Conservation (phyloP, 768 basidiomycete species). For the Termitomyces sp. region DNA sequence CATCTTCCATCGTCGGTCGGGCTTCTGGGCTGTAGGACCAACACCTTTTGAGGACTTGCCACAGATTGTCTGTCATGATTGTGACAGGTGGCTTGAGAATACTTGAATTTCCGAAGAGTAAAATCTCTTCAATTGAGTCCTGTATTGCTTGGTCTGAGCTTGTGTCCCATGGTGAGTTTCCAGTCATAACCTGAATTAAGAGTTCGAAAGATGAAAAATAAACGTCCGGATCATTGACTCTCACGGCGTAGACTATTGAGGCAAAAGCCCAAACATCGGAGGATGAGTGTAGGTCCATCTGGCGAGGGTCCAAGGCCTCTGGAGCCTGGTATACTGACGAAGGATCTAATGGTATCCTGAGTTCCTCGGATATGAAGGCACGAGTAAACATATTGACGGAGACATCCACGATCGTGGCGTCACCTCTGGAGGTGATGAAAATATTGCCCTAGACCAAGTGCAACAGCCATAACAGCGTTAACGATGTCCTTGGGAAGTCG, state of each 20-base stretch:
- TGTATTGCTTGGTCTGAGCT: neutral
- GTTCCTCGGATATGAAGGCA: neutral
- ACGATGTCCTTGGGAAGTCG: neutral
- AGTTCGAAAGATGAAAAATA: neutral
- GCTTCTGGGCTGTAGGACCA: neutral
- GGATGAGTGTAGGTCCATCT: constrained; percentile 1
- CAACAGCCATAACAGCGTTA: neutral
- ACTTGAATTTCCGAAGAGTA: neutral
- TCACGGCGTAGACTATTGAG: constrained; percentile 9
- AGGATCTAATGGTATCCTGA: neutral
- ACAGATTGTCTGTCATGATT: neutral
- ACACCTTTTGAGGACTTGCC: constrained; percentile 3
- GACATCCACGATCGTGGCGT: neutral
- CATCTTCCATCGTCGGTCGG: constrained; percentile 4
- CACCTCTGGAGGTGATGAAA: neutral
- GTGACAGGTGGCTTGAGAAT: neutral
- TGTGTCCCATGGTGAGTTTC: neutral
- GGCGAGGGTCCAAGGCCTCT: constrained; percentile 1
- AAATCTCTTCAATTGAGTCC: neutral
- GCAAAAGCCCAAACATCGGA: constrained; percentile 13
- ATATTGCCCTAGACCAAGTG: neutral
- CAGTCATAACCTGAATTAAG: constrained; percentile 8
- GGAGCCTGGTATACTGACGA: constrained; percentile 11
- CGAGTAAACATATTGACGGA: constrained; percentile 4
- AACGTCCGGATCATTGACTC: neutral